These are phyloP conservation scores for Balakata baccata DNA, from an alignment of 345 rosid species.

Conservation along the genomic window DNA sequence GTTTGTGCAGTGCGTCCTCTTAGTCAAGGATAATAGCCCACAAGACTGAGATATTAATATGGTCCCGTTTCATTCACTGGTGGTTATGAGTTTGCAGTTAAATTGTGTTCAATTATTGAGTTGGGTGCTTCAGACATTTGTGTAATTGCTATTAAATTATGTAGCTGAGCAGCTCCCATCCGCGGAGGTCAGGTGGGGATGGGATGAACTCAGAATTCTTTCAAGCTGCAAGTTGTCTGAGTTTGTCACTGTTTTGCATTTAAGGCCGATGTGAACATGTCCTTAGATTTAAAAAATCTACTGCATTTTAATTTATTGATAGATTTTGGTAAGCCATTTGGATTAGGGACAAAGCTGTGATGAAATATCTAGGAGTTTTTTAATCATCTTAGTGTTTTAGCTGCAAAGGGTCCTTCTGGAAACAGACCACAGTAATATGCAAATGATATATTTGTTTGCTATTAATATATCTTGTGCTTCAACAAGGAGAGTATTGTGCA, in stretches of 20 bases:
- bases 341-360: not conserved
- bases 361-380: not conserved
- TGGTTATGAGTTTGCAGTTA: not conserved
- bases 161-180: too few relatives aligned
- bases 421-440: too few relatives aligned
- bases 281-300: not conserved
- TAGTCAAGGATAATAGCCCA: not conserved
- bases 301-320: not conserved
- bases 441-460: too few relatives aligned
- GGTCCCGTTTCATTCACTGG: not conserved
- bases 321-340: not conserved
- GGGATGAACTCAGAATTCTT: not conserved
- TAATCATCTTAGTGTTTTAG: not conserved
- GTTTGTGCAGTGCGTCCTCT: not conserved
- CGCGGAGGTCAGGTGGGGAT: not conserved
- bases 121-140: too few relatives aligned
- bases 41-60: not conserved
- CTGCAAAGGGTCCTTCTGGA: too few relatives aligned
- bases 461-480: too few relatives aligned
- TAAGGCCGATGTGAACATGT: not conserved
- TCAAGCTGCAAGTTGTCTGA: not conserved
- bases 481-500: too few relatives aligned
- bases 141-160: too few relatives aligned
- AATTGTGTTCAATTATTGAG: not conserved
- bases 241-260: not conserved